phyloP scores from a whole-genome alignment of 768 basidiomycete species.

The Naganishia kalamii region DNA sequence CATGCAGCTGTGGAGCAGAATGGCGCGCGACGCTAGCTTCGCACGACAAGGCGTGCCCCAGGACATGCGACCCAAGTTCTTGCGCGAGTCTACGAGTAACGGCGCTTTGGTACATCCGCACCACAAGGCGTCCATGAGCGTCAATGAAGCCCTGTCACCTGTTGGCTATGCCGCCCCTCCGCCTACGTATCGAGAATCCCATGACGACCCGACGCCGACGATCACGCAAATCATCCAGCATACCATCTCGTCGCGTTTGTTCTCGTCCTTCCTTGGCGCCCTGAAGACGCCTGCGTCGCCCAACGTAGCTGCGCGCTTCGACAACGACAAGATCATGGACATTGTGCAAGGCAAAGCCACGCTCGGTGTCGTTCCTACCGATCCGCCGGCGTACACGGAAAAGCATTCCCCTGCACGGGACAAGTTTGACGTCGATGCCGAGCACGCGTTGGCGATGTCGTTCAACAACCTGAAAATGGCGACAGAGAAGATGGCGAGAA shows the following conservation, averaged over 20 bases:
- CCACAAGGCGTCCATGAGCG: neutral
- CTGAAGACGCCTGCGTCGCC: slow-evolving; percentile 28
- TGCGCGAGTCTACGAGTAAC: slow-evolving; percentile 23
- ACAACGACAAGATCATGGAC: slow-evolving; percentile 39
- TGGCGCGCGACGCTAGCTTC: slow-evolving; percentile 63
- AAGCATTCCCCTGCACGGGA: neutral
- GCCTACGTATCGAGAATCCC: slow-evolving; percentile 5
- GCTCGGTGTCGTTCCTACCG: slow-evolving; percentile 27
- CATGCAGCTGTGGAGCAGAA: slow-evolving; percentile 87
- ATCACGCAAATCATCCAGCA: slow-evolving; percentile 21
- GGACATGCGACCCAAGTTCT: slow-evolving; percentile 44
- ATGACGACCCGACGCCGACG: slow-evolving; percentile 8
- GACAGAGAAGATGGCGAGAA: slow-evolving; percentile 17
- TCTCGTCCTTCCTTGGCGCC: slow-evolving; percentile 40
- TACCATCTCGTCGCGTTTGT: slow-evolving; percentile 35
- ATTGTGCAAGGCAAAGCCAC: slow-evolving; percentile 38
- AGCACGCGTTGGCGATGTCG: slow-evolving; percentile 13
- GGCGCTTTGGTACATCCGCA: neutral
- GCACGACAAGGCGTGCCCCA: slow-evolving; percentile 34
- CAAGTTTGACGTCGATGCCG: slow-evolving; percentile 15
- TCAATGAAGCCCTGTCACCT: neutral
- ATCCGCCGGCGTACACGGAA: neutral
- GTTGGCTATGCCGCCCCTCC: slow-evolving; percentile 13
- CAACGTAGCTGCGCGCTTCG: slow-evolving; percentile 18
- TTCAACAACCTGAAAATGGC: slow-evolving; percentile 24